phyloP scores from a whole-genome alignment of 495 filamentous ascomycete genomes.

The Trichoderma reesei region DNA sequence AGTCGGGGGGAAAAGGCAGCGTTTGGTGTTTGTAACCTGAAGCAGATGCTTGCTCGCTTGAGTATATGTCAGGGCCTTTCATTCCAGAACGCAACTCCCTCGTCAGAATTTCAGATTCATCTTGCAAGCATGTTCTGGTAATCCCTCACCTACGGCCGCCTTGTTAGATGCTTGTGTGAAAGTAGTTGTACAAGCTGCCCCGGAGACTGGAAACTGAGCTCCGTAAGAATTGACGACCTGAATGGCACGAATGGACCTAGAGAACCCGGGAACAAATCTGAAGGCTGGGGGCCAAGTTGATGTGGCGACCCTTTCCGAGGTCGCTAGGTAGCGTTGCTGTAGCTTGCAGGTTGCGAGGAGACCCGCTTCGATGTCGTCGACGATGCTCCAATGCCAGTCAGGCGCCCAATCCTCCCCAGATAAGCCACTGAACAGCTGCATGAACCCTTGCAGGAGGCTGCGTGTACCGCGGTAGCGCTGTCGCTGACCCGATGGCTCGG shows the following conservation, averaged over 20 bases:
- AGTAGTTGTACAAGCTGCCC: background rate
- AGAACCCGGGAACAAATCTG: background rate
- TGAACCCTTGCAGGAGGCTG: background rate
- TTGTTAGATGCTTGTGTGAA: no score
- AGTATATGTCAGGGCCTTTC: background rate
- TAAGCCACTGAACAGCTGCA: constrained; percentile 1
- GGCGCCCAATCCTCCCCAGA: background rate
- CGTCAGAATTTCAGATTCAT: background rate
- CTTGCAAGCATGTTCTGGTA: background rate
- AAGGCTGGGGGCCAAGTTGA: background rate
- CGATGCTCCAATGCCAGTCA: constrained; percentile 6
- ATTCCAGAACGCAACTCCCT: background rate
- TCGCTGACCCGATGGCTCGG: background rate
- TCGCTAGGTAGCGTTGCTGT: background rate
- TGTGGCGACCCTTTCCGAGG: background rate
- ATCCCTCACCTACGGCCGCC: no score
- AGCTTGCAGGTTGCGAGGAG: background rate
- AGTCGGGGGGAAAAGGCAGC: background rate
- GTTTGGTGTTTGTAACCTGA: background rate
- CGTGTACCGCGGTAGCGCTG: background rate
- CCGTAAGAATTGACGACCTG: background rate
- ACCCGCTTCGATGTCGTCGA: background rate
- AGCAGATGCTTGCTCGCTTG: background rate
- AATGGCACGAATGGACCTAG: no score
- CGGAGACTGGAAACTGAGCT: background rate